Conservation (phyloP, 1,284 basidiomycete genomes). For the Xerocomus minutiporus region DNA sequence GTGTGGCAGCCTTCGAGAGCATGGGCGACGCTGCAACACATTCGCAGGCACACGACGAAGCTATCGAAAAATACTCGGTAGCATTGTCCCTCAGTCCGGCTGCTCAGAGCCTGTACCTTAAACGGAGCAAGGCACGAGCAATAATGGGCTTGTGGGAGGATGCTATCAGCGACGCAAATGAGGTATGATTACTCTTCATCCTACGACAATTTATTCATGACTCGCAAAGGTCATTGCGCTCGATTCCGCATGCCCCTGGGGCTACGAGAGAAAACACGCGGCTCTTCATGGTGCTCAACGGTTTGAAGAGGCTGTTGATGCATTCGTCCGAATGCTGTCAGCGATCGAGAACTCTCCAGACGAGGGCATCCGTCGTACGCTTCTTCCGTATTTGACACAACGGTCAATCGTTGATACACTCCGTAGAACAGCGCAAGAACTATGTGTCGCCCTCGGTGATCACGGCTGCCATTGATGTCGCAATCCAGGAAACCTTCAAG, state of each 20-base stretch:
- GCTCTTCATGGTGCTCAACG: slow-evolving; percentile 1
- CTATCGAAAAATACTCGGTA: slow-evolving; percentile 10
- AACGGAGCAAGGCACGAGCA: slow-evolving; percentile 4
- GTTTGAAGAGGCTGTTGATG: slow-evolving; percentile 3
- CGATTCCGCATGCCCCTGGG: not conserved
- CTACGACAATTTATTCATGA: not conserved
- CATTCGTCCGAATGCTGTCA: slow-evolving; percentile 1
- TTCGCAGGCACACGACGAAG: slow-evolving; percentile 4
- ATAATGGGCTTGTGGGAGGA: slow-evolving; percentile 2
- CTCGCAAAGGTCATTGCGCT: not conserved
- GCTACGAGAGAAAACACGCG: not conserved
- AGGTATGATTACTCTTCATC: slow-evolving; percentile 3
- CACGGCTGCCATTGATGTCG: not conserved
- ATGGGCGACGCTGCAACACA: slow-evolving; percentile 6
- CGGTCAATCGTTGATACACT: not conserved
- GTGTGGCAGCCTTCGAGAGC: slow-evolving; percentile 1
- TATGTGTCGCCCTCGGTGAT: slow-evolving; percentile 1
- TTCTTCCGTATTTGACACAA: not conserved
- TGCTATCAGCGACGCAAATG: slow-evolving; percentile 3
- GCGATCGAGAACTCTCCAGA: not conserved
- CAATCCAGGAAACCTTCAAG: slow-evolving; percentile 5
- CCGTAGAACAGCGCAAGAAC: not conserved
- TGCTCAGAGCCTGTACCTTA: slow-evolving; percentile 1
- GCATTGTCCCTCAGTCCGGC: slow-evolving; percentile 8
- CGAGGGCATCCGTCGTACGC: not conserved